Percentiles rank a stretch among this genome's conserved stretches.
Evolutionary conservation across 2,329 filamentous ascomycete species (phyloP).

Genomic region (Fusarium palustre): DNA sequence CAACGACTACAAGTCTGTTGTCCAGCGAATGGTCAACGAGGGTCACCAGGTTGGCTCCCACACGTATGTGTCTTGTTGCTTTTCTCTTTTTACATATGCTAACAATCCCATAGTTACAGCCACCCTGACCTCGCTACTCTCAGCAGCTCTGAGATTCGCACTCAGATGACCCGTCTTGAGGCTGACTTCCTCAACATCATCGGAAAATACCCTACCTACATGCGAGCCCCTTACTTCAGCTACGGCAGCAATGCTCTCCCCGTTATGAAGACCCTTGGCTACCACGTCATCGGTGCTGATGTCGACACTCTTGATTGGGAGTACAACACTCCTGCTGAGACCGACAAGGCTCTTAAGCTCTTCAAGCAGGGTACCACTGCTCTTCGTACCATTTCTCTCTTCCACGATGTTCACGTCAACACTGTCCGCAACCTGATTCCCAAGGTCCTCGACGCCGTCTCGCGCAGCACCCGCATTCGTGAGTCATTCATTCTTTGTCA

Average conservation of each 20-base stretch:
- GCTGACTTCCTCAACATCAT: conserved; percentile 50
- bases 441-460: conserved; percentile 29
- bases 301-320: conserved; percentile 68
- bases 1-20: conserved; percentile 32
- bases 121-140: conserved; percentile 53
- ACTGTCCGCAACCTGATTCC: conserved; percentile 48
- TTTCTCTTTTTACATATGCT: conserved; percentile 4
- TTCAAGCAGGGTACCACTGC: conserved; percentile 48
- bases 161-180: conserved; percentile 54
- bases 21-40: conserved; percentile 55
- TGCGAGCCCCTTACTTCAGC: conserved; percentile 55
- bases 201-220: conserved; percentile 51
- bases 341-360: conserved; percentile 27
- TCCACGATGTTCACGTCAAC: conserved; percentile 59
- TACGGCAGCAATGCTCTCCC: conserved; percentile 48
- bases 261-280: conserved; percentile 55
- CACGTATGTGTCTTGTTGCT: conserved; percentile 15
- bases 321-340: conserved; percentile 46
- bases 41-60: conserved; percentile 67
- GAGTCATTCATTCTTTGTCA: background rate
- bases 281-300: conserved; percentile 66
- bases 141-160: conserved; percentile 38
- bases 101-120: conserved; percentile 53
- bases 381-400: conserved; percentile 60
- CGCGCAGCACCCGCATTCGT: conserved; percentile 29